Percentiles rank a stretch among this genome's conserved stretches.
These are phyloP conservation scores for Boletus reticuloceps DNA, from an alignment of 768 basidiomycete genomes.

Conservation along the genomic window DNA sequence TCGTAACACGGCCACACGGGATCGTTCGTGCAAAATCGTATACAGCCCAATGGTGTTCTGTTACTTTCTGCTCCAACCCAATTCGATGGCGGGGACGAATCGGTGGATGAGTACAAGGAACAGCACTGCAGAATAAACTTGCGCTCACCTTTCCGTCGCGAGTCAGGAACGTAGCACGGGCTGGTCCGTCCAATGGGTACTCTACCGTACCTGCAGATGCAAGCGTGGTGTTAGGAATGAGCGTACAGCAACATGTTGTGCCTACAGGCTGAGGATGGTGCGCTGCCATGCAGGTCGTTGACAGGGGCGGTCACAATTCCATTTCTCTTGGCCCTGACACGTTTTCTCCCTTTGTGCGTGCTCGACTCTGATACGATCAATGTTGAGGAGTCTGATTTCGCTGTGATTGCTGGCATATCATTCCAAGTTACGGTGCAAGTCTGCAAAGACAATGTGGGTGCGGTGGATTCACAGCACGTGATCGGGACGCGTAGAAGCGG, in stretches of 20 bases:
- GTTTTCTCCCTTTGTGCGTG: neutral
- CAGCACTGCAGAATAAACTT: neutral
- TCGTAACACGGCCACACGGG: conserved; percentile 51
- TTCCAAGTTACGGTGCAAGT: neutral
- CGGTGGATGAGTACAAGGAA: neutral
- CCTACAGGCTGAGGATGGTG: neutral
- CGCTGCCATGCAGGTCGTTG: neutral
- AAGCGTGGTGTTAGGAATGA: neutral
- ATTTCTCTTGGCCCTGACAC: neutral
- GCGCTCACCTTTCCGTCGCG: conserved; percentile 26
- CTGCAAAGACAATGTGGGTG: neutral
- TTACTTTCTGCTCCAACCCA: conserved; percentile 40
- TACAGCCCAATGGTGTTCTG: conserved; percentile 57
- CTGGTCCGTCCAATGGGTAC: conserved; percentile 12
- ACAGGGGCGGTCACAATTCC: neutral
- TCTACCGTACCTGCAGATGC: conserved; percentile 2
- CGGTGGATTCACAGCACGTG: no score
- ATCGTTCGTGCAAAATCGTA: conserved; percentile 49
- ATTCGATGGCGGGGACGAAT: neutral
- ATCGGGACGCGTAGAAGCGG: no score
- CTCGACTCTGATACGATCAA: no score
- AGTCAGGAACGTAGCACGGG: conserved; percentile 25
- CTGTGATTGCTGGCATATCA: neutral
- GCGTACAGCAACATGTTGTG: neutral
- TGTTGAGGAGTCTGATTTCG: neutral